Conservation (phyloP, 305 asterid genomes). For the Caryopteris hybrid region DNA sequence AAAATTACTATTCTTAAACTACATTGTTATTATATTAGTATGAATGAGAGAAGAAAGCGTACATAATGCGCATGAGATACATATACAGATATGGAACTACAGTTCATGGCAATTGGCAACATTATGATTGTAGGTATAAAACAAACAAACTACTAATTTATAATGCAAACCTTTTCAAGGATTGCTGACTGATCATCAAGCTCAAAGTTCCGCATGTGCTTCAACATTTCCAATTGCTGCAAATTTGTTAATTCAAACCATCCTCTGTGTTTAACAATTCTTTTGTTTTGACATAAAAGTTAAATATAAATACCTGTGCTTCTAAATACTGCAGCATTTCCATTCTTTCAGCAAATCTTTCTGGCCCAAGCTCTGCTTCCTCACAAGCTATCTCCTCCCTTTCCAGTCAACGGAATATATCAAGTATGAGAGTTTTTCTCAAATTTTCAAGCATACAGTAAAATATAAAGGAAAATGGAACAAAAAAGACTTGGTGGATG, state of each 20-base stretch:
- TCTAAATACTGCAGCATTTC: constrained; percentile 51
- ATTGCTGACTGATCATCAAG: constrained; percentile 75
- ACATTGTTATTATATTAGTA: too few relatives aligned
- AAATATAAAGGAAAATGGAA: not conserved
- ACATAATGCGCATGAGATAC: not conserved
- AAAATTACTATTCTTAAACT: too few relatives aligned
- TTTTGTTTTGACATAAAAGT: not conserved
- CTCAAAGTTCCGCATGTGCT: constrained; percentile 64
- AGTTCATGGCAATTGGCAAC: not conserved
- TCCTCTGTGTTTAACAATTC: not conserved
- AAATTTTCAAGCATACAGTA: not conserved
- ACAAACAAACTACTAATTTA: not conserved
- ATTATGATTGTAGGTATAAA: not conserved
- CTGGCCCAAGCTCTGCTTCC: constrained; percentile 90
- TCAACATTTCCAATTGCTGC: constrained; percentile 89
- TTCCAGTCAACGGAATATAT: constrained; percentile 21
- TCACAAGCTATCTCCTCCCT: constrained; percentile 96
- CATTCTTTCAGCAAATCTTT: constrained; percentile 53
- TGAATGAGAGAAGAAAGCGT: not conserved
- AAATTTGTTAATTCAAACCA: constrained; percentile 5
- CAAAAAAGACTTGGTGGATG: not conserved
- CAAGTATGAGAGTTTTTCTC: not conserved
- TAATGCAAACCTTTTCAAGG: constrained; percentile 61
- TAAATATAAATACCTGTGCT: constrained; percentile 42
- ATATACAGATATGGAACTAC: not conserved